phyloP scores from a whole-genome alignment of 306 rosid genomes.

The Pachyrhizus erosus region DNA sequence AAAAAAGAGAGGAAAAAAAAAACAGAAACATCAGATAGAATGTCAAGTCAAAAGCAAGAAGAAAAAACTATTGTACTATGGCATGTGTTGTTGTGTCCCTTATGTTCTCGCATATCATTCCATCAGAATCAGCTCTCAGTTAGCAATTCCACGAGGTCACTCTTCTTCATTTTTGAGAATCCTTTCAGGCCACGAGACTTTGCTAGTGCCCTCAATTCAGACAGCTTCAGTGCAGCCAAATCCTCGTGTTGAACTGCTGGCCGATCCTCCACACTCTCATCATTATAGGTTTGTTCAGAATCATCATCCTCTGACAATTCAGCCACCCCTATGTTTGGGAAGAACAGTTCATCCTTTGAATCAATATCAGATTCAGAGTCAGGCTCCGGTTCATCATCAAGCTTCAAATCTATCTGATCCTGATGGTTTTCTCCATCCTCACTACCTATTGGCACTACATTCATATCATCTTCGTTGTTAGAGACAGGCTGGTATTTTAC shows the following conservation, averaged over 20 bases:
- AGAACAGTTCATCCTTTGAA: constrained; percentile 48
- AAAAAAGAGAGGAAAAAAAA: constrained; percentile 14
- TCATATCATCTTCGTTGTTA: constrained; percentile 46
- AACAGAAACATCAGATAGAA: constrained; percentile 20
- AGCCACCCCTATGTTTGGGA: constrained; percentile 53
- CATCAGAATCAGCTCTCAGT: constrained; percentile 47
- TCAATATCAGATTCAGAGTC: constrained; percentile 50
- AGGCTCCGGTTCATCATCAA: constrained; percentile 45
- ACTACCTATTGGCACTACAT: constrained; percentile 39
- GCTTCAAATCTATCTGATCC: constrained; percentile 51
- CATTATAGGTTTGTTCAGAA: constrained; percentile 48
- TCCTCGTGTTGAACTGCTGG: constrained; percentile 50
- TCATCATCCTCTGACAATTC: constrained; percentile 59
- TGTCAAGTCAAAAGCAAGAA: background rate
- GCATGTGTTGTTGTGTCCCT: constrained; percentile 19
- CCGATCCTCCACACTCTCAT: constrained; percentile 48
- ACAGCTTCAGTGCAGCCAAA: constrained; percentile 68
- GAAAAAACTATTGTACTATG: constrained; percentile 1
- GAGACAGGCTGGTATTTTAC: constrained; percentile 62
- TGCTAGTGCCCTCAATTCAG: constrained; percentile 84
- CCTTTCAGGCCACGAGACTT: constrained; percentile 86
- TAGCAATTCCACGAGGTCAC: constrained; percentile 73
- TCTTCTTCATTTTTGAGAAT: constrained; percentile 89
- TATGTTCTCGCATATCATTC: constrained; percentile 18
- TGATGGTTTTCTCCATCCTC: constrained; percentile 48